Evolutionary conservation across 192 early-diverging fungal genomes (phyloP), one percentile per base, ranked within the genome.

Genomic region (Entomortierella beljakovae): DNA sequence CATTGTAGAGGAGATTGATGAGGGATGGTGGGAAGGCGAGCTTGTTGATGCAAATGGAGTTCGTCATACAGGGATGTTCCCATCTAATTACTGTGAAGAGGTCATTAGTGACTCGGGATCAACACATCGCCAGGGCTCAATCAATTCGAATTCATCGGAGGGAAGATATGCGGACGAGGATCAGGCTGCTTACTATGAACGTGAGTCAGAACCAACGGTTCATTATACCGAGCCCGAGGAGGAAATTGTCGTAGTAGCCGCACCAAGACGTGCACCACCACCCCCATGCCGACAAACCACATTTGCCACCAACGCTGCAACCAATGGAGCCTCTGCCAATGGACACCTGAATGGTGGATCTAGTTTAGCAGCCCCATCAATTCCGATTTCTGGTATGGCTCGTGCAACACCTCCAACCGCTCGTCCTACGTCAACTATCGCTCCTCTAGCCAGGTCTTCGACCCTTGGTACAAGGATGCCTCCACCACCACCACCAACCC

Each of bases 21-120:
- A 94, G 52, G 97, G 97, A 0, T 99, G 97, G 97, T 97, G 97
- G 95, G 83, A 91, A 33, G 97, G 97, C 28, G 90, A 92, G 80
- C 68, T 94, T 11, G 76, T 85, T n/a, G 90, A 94, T 75, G 82
- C 86, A 10, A 71, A 80, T 53, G 91, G 92, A 43, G 80, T 85
- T 3, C 79, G 77, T 60, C 64, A 72, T 16, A 80, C 62, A n/a
- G 97, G 97, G 9, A 93, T 99, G 84, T 98, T 99, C 82, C 97
- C 97, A 31, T 87, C 87, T 38, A 97, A 98, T 79, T 99, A 99
- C 63, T 92, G 91, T 13, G 93, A 95, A 71, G 88, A 87, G 33
- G 86, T 82, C 46, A 16, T 68, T 25, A 72, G 77, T 53, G 61
- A 73, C 59, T 34, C 74, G 28, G 63, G 70, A 49, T 70, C 80